Conservation (phyloP, 164 flowering plant genomes). For the Aristolochia californica region DNA sequence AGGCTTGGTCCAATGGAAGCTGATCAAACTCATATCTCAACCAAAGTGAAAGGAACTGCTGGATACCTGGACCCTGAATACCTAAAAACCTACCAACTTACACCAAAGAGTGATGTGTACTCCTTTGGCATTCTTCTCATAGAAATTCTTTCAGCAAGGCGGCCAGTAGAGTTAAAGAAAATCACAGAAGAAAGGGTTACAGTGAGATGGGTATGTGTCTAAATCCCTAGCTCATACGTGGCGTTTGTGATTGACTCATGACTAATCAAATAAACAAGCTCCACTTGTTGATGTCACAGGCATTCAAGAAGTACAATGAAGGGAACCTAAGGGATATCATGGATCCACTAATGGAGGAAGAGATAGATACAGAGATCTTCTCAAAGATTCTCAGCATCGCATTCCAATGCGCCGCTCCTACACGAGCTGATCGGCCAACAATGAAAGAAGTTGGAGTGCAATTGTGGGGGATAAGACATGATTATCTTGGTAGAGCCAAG, state of each 20-base stretch:
- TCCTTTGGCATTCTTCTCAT: slow-evolving; percentile 82
- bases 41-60: slow-evolving; percentile 90
- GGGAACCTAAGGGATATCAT: slow-evolving; percentile 36
- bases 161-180: slow-evolving; percentile 73
- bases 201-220: slow-evolving; percentile 63
- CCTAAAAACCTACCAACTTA: slow-evolving; percentile 78
- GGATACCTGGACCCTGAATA: slow-evolving; percentile 98
- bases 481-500: slow-evolving; percentile 36
- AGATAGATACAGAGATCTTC: slow-evolving; percentile 29
- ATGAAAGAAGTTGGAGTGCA: slow-evolving; percentile 84
- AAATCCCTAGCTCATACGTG: not conserved
- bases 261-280: not conserved
- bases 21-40: slow-evolving; percentile 69
- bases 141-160: slow-evolving; percentile 81
- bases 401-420: slow-evolving; percentile 77
- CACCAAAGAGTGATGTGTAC: slow-evolving; percentile 87
- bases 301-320: slow-evolving; percentile 47
- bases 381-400: slow-evolving; percentile 61
- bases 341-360: slow-evolving; percentile 67
- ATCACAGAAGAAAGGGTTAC: slow-evolving; percentile 60
- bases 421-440: slow-evolving; percentile 68
- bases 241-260: not conserved
- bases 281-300: slow-evolving; percentile 34
- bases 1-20: slow-evolving; percentile 58
- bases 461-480: slow-evolving; percentile 78